A percentile compares a stretch with the other conserved stretches of the same genome.
These are phyloP conservation scores for Catharanthus roseus DNA, from an alignment of 257 asterid species.

Conservation along the genomic window DNA sequence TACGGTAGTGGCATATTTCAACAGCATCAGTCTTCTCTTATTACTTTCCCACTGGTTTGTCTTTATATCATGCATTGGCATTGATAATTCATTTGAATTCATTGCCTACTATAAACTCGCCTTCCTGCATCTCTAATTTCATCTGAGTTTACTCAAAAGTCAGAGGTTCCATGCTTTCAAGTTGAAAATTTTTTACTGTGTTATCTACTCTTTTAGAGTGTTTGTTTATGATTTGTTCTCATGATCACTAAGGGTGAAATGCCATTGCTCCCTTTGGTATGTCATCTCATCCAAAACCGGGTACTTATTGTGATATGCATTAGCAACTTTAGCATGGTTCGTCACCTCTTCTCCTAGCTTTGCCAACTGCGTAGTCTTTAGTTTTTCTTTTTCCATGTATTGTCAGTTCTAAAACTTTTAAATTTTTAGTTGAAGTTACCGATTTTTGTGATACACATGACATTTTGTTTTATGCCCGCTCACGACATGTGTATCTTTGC, in stretches of 20 bases:
- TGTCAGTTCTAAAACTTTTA: background rate
- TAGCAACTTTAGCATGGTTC: background rate
- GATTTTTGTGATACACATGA: background rate
- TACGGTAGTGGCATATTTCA: slow-evolving; percentile 49
- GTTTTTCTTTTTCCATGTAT: background rate
- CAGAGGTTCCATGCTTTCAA: background rate
- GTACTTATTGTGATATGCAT: background rate
- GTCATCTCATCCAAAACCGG: background rate
- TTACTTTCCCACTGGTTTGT: slow-evolving; percentile 10
- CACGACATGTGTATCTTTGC: background rate
- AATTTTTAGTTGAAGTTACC: background rate
- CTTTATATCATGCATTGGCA: background rate
- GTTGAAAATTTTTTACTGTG: background rate
- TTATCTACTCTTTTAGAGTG: background rate
- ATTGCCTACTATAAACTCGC: background rate
- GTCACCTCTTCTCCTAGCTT: background rate
- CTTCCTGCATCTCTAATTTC: background rate
- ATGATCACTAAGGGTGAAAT: slow-evolving; percentile 3
- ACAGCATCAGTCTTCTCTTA: background rate
- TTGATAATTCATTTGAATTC: background rate
- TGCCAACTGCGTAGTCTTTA: background rate
- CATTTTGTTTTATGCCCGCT: background rate
- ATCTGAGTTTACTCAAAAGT: background rate
- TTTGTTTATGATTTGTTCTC: background rate
- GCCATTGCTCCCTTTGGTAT: background rate